A percentile compares a stretch with the other conserved stretches of the same genome.
Evolutionary conservation across 2,329 filamentous ascomycete genomes (phyloP).

Genomic region (Huntiella bhutanensis): DNA sequence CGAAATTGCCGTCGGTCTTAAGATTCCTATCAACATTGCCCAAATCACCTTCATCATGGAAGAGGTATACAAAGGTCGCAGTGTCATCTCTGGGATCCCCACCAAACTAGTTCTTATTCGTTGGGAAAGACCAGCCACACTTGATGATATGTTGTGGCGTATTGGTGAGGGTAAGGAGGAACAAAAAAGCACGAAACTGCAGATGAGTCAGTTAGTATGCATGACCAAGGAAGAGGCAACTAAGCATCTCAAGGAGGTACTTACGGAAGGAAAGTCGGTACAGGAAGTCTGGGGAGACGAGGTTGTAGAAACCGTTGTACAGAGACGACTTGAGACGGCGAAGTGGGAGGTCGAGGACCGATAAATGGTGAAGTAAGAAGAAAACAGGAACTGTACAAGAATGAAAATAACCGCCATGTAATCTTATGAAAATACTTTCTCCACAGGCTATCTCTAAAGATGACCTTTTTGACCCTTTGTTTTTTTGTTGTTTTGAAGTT

Average conservation of each 20-base stretch:
- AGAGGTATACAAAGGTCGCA: conserved; percentile 71
- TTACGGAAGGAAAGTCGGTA: conserved; percentile 46
- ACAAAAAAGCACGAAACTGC: conserved; percentile 57
- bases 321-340: conserved; percentile 47
- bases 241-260: conserved; percentile 60
- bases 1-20: conserved; percentile 47
- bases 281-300: conserved; percentile 58
- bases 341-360: conserved; percentile 25
- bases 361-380: neutral
- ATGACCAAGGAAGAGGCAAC: conserved; percentile 85
- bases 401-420: too few species aligned
- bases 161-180: conserved; percentile 48
- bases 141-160: conserved; percentile 33
- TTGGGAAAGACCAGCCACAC: conserved; percentile 46
- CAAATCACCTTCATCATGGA: conserved; percentile 82
- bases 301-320: conserved; percentile 47
- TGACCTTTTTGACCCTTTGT: too few species aligned
- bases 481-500: too few species aligned
- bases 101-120: conserved; percentile 63
- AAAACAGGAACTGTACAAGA: too few species aligned
- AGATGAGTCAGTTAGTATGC: conserved; percentile 56
- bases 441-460: too few species aligned
- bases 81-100: conserved; percentile 61
- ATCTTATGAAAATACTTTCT: too few species aligned
- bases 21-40: conserved; percentile 55